phyloP scores from a whole-genome alignment of 164 flowering plant genomes.

The Buxus sempervirens region DNA sequence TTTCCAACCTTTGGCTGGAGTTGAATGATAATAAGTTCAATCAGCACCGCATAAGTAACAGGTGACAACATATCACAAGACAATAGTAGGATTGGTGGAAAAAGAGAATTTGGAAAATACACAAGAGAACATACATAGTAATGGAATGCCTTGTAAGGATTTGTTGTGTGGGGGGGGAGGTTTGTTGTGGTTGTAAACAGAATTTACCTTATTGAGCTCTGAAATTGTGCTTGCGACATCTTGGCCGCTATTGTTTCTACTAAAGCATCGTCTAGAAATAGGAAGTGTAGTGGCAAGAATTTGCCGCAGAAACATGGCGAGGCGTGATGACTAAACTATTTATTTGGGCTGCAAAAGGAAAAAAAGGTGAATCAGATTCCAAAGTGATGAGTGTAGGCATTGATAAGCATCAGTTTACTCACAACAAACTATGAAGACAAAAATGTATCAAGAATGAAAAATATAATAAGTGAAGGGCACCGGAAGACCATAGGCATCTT shows the following conservation, averaged over 20 bases:
- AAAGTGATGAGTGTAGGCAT: background rate
- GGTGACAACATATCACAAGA: background rate
- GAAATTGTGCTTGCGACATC: constrained; percentile 42
- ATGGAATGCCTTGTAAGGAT: background rate
- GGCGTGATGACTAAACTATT: background rate
- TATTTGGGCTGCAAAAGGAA: constrained; percentile 4
- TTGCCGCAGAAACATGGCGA: constrained; percentile 54
- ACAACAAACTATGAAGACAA: no score
- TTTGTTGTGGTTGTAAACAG: no score
- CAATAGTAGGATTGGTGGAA: background rate
- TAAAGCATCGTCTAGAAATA: constrained; percentile 37
- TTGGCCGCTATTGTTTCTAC: constrained; percentile 25
- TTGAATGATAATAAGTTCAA: no score
- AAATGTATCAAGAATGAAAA: no score
- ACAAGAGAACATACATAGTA: background rate
- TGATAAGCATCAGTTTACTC: no score
- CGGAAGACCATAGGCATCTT: no score
- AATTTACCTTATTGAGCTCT: constrained; percentile 62
- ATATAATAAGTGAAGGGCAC: no score
- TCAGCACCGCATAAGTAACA: no score
- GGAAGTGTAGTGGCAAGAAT: constrained; percentile 19
- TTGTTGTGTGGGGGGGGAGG: no score
- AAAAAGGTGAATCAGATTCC: background rate
- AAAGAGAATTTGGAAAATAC: background rate
- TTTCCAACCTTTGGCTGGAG: no score